Base-by-base conservation (phyloP, 768 basidiomycete genomes). In the Mycena polygramma region DNA sequence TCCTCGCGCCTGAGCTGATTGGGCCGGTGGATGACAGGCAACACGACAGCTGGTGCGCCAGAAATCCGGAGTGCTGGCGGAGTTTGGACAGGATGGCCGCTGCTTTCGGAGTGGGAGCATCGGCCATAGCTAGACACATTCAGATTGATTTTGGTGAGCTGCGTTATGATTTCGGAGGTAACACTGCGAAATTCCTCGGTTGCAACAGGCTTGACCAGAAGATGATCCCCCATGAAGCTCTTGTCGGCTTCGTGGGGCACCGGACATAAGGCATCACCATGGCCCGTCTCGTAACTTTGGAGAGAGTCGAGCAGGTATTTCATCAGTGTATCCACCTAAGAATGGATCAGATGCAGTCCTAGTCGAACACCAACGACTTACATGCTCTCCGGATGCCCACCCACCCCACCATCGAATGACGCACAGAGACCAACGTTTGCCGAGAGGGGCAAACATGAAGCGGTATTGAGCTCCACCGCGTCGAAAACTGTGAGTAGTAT, bases 401-500 rank as follows among this genome's bases (percentile, higher is more conserved):
- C 84, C 81, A 1, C 83, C 84, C 83, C 84, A 85, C 83, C 83
- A 85, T 13, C 73, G 75, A 8, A 84, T 75, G 3, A 51, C 72
- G 10, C 58, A 71, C 37, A 85, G 62, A 0, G 80, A 75, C 84
- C 85, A 86, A 5, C 77, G 70, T 45, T 80, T 57, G 0, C 79
- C 77, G 7, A 79, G 15, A 0, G 80, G 84, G 2, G 83, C 81
- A 64, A 74, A 79, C 75, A 83, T 83, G 63, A 85, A 81, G 0
- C 77, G 74, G 64, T 84, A 84, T 58, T 84, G 82, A 0, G 81
- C 78, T 10, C 83, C 83, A 26, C 82, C 81, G 19, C 79, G 75
- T 17, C 79, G 75, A 36, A 82, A 79, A 37, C 75, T 78, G 67
- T 83, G 83, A 0, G 82, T 83, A 20, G 80, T 79, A 58, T 71